A percentile compares a stretch with the other conserved stretches of the same genome.
phyloP scores from a whole-genome alignment of 768 basidiomycete species.

The Hortiboletus campestris region DNA sequence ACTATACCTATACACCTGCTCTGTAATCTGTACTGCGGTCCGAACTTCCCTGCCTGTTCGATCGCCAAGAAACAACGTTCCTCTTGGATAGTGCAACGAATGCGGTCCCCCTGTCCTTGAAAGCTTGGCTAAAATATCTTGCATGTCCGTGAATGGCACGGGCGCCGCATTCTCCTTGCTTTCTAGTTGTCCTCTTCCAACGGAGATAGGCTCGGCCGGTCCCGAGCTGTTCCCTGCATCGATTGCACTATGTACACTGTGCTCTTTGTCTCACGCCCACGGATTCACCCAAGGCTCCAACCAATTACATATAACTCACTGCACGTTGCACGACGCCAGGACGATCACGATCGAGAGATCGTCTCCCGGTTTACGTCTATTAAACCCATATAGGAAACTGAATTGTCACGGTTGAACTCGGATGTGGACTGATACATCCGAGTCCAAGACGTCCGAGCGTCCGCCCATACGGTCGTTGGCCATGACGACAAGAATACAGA shows the following conservation, averaged over 20 bases:
- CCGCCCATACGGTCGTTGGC: not conserved
- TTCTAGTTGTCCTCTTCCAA: not conserved
- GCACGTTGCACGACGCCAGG: not conserved
- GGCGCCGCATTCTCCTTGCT: not conserved
- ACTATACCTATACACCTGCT: conserved; percentile 15
- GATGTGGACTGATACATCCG: not conserved
- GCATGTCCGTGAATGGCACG: not conserved
- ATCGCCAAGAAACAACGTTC: conserved; percentile 3
- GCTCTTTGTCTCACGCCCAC: not conserved
- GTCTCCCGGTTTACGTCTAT: conserved; percentile 7
- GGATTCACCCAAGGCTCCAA: not conserved
- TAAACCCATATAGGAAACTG: conserved; percentile 1
- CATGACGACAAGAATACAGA: not conserved
- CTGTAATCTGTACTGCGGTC: conserved; percentile 17
- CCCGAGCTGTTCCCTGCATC: not conserved
- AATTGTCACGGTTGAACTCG: not conserved
- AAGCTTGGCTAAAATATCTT: not conserved
- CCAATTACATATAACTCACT: not conserved
- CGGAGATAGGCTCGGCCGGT: not conserved
- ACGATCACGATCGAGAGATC: conserved; percentile 22
- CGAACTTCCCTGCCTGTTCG: not conserved
- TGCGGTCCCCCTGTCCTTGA: not conserved
- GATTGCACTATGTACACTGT: not conserved
- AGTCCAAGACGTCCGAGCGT: not conserved
- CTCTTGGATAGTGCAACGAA: not conserved